Conservation (phyloP, 192 early-diverging fungal species). For the Coemansia biformis region DNA sequence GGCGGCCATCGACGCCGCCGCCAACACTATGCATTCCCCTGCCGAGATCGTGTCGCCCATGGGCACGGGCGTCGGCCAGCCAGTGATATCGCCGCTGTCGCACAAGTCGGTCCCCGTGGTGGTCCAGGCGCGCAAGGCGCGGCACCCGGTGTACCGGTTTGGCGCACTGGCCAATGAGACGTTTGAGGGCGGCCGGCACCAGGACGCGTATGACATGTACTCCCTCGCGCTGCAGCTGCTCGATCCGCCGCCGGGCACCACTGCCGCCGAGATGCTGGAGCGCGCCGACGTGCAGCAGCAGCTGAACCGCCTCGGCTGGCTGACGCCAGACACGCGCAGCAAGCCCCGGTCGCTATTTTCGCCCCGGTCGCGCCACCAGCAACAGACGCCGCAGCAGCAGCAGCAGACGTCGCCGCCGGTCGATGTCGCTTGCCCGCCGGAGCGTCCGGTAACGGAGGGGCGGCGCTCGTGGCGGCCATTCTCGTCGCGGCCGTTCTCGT, state of each 20-base stretch:
- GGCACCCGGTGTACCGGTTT: conserved; percentile 47
- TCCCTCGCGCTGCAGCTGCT: conserved; percentile 48
- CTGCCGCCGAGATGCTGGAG: conserved; percentile 24
- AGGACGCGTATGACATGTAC: conserved; percentile 50
- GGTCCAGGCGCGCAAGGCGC: conserved; percentile 38
- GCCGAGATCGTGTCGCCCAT: not conserved
- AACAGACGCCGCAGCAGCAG: not conserved
- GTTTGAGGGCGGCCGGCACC: conserved; percentile 52
- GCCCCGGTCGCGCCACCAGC: not conserved
- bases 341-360: conserved; percentile 4
- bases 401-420: not conserved
- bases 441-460: conserved; percentile 1
- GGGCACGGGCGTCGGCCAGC: not conserved
- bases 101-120: conserved; percentile 36
- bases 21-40: too few relatives aligned
- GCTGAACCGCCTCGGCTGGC: conserved; percentile 23
- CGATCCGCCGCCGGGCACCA: conserved; percentile 17
- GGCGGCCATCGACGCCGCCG: too few relatives aligned
- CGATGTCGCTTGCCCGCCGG: not conserved
- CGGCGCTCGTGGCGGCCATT: conserved; percentile 18
- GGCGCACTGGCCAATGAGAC: conserved; percentile 53
- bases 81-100: conserved; percentile 30
- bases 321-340: not conserved
- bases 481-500: conserved; percentile 1
- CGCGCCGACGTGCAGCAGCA: conserved; percentile 13